These are phyloP conservation scores for Hypoxylon subgilvum DNA, from an alignment of 495 filamentous ascomycete genomes.

Conservation along the genomic window DNA sequence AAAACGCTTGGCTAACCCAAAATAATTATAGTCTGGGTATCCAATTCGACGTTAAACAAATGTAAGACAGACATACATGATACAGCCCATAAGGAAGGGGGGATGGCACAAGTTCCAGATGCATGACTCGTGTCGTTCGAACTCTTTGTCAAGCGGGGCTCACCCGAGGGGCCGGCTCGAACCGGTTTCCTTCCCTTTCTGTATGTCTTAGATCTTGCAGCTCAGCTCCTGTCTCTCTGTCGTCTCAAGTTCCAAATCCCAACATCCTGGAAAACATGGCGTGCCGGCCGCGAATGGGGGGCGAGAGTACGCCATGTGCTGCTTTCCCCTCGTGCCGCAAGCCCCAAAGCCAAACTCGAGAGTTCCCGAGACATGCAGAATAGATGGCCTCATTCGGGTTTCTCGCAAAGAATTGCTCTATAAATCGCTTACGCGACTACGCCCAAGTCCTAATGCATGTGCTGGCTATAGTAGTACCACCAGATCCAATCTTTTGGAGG, in stretches of 20 bases:
- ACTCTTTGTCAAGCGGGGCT: constrained; percentile 19
- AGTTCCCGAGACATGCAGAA: constrained; percentile 26
- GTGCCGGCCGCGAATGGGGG: neutral
- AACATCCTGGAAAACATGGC: constrained; percentile 17
- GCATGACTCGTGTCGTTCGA: neutral
- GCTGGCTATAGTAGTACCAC: no score
- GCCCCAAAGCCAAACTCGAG: neutral
- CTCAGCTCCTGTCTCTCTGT: constrained; percentile 26
- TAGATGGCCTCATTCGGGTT: constrained; percentile 1
- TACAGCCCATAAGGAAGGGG: no score
- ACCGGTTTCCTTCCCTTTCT: constrained; percentile 28
- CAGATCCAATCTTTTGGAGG: no score
- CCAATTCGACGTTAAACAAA: neutral
- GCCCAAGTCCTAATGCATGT: neutral
- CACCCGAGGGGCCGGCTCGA: constrained; percentile 28
- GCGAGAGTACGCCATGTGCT: constrained; percentile 10
- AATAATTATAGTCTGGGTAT: neutral
- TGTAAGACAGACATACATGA: no score
- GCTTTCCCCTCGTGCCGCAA: constrained; percentile 8
- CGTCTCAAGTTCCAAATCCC: constrained; percentile 9
- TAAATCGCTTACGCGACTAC: no score
- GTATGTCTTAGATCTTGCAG: constrained; percentile 39
- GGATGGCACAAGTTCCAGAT: no score
- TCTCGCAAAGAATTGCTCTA: neutral
- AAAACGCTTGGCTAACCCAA: constrained; percentile 9